Base-by-base conservation (phyloP, 192 early-diverging fungal species). In the Coemansia sp. region DNA sequence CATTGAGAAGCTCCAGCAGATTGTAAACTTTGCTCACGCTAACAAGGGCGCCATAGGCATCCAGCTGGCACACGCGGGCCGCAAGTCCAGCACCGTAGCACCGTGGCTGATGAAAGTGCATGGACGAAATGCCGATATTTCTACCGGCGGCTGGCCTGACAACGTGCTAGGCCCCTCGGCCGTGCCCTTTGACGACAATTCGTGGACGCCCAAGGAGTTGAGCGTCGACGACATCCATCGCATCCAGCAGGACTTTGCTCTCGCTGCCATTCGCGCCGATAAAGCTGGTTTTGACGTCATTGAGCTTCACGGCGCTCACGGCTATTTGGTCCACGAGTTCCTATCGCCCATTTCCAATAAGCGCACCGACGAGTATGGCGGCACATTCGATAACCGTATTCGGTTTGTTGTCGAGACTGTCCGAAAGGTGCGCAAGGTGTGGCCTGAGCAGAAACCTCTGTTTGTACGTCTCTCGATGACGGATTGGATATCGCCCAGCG, bases 341-440 rank as follows among this genome's bases (percentile, higher is more conserved):
- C 67, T 95, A 16, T 92, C 90, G 17, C 89, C 92, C 3, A 62
- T 93, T 37, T 82, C 90, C 59, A 98, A 99, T 80, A 61, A 87
- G 34, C 90, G 97, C 64, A 95, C 93, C 0, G 97, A 99, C 73
- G 61, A 91, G 56, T 99, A 95, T 70, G 97, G 95, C 41, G 95
- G 97, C 0, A 89, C 89, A 3, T 88, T 96, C 35, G 92, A 96
- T 66, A 97, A 98, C 84, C 89, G 95, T 62, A 79, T 85, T 19
- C 88, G 93, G 0, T 90, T 95, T 63, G 67, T 89, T 34, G 48
- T 93, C 2, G 94, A 96, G 75, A 85, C 90, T 1, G 75, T 90
- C 19, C 59, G 72, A n/a, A 70, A 68, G 0, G 84, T 93, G 6
- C 89, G 93, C 24, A 51, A 68, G 14, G 85, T 87, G 44, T 95